Evolutionary conservation across 1,284 basidiomycete genomes (phyloP).

Genomic region (Salmacisia buchloeana): DNA sequence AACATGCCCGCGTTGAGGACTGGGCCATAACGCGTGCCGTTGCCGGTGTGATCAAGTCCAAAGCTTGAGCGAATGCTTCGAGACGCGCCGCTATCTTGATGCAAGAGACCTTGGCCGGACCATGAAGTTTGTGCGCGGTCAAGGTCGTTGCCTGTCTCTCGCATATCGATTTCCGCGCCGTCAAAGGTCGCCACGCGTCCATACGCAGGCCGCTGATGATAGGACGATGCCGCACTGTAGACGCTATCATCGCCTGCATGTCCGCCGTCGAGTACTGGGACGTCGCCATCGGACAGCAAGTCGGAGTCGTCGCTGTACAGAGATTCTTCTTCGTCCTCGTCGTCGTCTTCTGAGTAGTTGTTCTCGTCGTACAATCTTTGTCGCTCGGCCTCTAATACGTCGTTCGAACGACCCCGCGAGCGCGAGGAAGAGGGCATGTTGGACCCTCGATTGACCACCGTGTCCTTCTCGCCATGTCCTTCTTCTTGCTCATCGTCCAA

Average conservation of each 20-base stretch:
- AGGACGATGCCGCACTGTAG: neutral
- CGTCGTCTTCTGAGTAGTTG: neutral
- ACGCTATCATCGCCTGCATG: neutral
- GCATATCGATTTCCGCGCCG: constrained; percentile 5
- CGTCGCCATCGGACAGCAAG: neutral
- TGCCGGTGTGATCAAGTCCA: neutral
- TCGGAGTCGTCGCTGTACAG: neutral
- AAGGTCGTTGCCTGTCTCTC: neutral
- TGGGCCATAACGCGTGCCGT: neutral
- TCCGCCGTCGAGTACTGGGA: neutral
- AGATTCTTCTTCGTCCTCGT: neutral
- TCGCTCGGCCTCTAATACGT: neutral
- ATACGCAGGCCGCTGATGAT: neutral
- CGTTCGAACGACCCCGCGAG: neutral
- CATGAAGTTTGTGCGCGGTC: neutral
- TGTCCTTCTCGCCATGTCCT: neutral
- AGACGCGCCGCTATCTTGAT: too few species aligned
- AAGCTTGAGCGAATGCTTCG: too few species aligned
- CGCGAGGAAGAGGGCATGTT: too few species aligned
- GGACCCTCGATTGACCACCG: too few species aligned
- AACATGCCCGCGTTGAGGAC: neutral
- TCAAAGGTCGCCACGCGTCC: neutral
- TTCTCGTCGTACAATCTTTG: neutral
- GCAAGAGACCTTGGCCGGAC: neutral
- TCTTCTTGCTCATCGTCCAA: constrained; percentile 52